Evolutionary conservation across 2,329 filamentous ascomycete genomes (phyloP).

Genomic region (Epichloe gansuensis): DNA sequence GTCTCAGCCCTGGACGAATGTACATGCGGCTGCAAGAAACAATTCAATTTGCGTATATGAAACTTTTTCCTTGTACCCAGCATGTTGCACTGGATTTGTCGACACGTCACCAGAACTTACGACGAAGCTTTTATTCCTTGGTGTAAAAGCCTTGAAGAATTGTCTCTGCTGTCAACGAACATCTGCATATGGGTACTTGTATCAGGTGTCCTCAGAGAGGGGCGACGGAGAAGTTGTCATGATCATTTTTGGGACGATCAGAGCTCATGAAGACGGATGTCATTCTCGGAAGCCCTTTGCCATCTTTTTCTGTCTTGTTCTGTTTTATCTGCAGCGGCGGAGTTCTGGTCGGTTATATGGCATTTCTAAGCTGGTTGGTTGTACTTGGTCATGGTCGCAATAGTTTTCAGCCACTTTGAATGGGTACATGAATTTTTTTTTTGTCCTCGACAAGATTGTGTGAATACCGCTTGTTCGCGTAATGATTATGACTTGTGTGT

Average conservation of each 20-base stretch:
- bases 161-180: no score
- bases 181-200: no score
- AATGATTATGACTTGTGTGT: no score
- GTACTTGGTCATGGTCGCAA: constrained; percentile 1
- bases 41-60: not conserved
- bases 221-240: no score
- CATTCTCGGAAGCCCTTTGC: constrained; percentile 12
- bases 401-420: not conserved
- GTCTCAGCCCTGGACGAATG: not conserved
- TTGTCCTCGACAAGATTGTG: no score
- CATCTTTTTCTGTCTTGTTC: constrained; percentile 8
- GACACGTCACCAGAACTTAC: not conserved
- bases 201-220: no score
- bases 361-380: constrained; percentile 15
- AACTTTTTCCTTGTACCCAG: not conserved
- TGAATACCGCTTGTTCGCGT: no score
- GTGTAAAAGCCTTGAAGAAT: no score
- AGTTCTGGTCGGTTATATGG: constrained; percentile 18
- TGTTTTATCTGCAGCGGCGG: constrained; percentile 18
- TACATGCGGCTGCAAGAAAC: not conserved
- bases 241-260: not conserved
- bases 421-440: not conserved
- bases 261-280: constrained; percentile 9
- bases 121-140: no score
- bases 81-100: not conserved